Base-by-base conservation (phyloP, 2,329 filamentous ascomycete species). In the Blumeria graminis region DNA sequence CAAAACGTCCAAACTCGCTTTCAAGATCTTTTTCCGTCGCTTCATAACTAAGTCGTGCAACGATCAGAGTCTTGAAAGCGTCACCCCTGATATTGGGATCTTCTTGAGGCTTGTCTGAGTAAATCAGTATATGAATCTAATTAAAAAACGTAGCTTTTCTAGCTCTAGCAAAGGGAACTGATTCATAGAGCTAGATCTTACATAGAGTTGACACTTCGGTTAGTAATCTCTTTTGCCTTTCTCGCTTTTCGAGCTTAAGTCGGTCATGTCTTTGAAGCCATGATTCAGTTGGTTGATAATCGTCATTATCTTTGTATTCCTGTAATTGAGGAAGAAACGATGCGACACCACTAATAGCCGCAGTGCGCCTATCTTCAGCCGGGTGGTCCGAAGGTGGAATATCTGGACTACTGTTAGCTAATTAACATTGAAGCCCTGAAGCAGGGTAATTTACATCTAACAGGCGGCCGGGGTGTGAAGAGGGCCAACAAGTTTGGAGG, bases 61-160 rank as follows among this genome's bases (percentile, higher is more conserved):
- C 85, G 65, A 98, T 93, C 55, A 98, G 74, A 13, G 92, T 98
- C 71, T 86, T 94, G 74, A 92, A 95, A 1, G 90, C 84, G 71
- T 96, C 89, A 57, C 92, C 90, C 61, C 88, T 80, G 61, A 94
- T 83, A 64, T 95, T 92, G 11, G 84, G 78, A 65, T 98, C 92
- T 39, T 92, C 81, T 28, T 74, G 72, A 6, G 92, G 90, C 60
- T 90, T 85, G 69, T 85, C 89, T 89, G 61, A 39, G 61, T 8
- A 55, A 56, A n/a, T 48, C 66, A 55, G 65, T 62, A 56, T 62
- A n/a, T 56, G 45, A 1, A 53, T 55, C 36, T n/a, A 55, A 48
- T 39, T 28, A 57, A 10, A 56, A 48, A 34, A 53, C 56, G 57
- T 55, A 56, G 43, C 33, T 61, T 53, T 53, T 57, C 57, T 58